phyloP scores from a whole-genome alignment of 345 rosid species.

The Syzygium oleosum region DNA sequence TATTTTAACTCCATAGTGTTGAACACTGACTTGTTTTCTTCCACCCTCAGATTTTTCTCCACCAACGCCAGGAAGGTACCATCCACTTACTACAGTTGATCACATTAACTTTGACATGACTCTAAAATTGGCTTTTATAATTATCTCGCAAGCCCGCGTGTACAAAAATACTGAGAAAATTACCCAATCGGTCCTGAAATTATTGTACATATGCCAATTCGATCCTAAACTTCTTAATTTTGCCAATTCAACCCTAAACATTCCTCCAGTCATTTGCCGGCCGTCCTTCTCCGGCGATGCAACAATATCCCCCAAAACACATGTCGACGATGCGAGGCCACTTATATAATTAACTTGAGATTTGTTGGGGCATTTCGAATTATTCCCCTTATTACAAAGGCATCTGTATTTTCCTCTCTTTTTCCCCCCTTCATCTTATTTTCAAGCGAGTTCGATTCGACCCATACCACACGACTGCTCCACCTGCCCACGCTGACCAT shows the following conservation, averaged over 20 bases:
- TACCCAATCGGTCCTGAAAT: neutral
- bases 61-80: neutral
- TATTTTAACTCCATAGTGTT: neutral
- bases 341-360: neutral
- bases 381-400: neutral
- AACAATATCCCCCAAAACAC: neutral
- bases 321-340: neutral
- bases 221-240: neutral
- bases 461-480: accelerated
- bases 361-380: neutral
- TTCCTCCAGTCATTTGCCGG: neutral
- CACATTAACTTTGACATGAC: neutral
- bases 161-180: neutral
- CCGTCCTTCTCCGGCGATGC: neutral
- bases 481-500: neutral
- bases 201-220: neutral
- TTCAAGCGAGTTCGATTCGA: neutral
- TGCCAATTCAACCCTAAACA: neutral
- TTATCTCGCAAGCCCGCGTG: neutral
- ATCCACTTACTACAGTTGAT: neutral
- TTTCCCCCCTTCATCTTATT: neutral
- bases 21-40: neutral
- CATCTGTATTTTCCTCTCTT: neutral
- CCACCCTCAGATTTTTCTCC: neutral
- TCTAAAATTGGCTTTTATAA: neutral